These are phyloP conservation scores for Castanea crenata DNA, from an alignment of 306 rosid species.

Conservation along the genomic window DNA sequence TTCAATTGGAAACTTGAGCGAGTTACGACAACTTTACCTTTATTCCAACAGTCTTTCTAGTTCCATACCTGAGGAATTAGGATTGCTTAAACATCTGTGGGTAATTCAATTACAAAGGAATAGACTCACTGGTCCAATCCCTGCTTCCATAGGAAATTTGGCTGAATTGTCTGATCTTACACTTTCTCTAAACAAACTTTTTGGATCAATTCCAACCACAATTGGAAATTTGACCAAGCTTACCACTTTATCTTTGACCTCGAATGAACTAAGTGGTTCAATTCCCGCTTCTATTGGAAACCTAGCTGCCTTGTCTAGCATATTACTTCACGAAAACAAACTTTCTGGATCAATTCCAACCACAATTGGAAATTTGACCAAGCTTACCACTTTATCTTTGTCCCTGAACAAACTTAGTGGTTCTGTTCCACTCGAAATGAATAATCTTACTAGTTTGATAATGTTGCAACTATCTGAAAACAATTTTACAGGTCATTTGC, in stretches of 20 bases:
- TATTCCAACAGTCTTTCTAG: not conserved
- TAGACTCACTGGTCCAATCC: conserved; percentile 19
- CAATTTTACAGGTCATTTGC: not conserved
- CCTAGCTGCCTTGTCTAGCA: too few relatives aligned
- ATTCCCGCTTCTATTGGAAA: too few relatives aligned
- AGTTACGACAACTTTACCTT: not conserved
- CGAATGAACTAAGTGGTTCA: not conserved
- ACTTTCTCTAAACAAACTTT: too few relatives aligned
- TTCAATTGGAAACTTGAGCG: not conserved
- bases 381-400: not conserved
- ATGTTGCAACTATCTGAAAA: not conserved
- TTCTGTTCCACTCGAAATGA: not conserved
- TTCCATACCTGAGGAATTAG: not conserved
- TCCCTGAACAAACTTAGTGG: not conserved
- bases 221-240: not conserved
- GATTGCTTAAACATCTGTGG: not conserved
- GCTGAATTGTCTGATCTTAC: too few relatives aligned
- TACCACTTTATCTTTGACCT: not conserved
- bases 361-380: conserved; percentile 6
- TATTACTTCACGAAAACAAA: too few relatives aligned
- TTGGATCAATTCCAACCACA: too few relatives aligned
- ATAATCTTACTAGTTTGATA: not conserved
- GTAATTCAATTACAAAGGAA: not conserved
- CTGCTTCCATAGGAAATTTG: not conserved
- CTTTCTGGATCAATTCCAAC: conserved; percentile 19